Evolutionary conservation across 495 filamentous ascomycete species (phyloP), one percentile per base, ranked within the genome.

Genomic region (Hypoxylon perforatum): DNA sequence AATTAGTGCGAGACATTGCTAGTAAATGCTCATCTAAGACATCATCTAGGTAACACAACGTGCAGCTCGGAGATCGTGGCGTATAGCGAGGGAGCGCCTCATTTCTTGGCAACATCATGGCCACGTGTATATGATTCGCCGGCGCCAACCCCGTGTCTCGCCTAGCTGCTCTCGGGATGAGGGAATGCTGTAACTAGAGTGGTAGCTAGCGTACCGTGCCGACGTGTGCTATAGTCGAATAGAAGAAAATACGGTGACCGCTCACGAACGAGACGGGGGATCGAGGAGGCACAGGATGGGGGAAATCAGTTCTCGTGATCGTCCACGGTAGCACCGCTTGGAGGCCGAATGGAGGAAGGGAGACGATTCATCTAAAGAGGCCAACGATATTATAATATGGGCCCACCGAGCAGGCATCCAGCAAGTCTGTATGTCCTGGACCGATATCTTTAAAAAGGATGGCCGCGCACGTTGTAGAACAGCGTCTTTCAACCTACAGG

Each of bases 141-240:
- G 44, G 22, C 50, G 51, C 17, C 46, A 59, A 12, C 56, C 41
- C 61, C 61, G 61, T 65, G 66, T 69, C 66, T 65, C 56, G 56
- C 57, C 57, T 64, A 65, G 46, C 51, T 45, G 52, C 56, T 61
- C 39, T 69, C 61, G 57, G 65, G 45, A 65, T 21, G 46, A 61
- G 19, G 38, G 22, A 30, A 15, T 19, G 23, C 9, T 60, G 51
- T 61, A 48, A 57, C 45, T 19, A 36, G 54, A 42, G 38, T 35
- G 63, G 51, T 61, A 48, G 54, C 45, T 19, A 36, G 54, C 35
- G 38, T 35, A 69, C 65, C 59, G 44, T 63, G 44, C 35, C 60
- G 42, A 52, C 47, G 35, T 19, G 10, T 41, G 25, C 49, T 23
- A 25, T 39, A 42, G 17, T 25, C 33, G 33, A 7, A 36, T 10